These are phyloP conservation scores for Emmonsia crescens DNA, from an alignment of 2,329 filamentous ascomycete species.

Conservation along the genomic window DNA sequence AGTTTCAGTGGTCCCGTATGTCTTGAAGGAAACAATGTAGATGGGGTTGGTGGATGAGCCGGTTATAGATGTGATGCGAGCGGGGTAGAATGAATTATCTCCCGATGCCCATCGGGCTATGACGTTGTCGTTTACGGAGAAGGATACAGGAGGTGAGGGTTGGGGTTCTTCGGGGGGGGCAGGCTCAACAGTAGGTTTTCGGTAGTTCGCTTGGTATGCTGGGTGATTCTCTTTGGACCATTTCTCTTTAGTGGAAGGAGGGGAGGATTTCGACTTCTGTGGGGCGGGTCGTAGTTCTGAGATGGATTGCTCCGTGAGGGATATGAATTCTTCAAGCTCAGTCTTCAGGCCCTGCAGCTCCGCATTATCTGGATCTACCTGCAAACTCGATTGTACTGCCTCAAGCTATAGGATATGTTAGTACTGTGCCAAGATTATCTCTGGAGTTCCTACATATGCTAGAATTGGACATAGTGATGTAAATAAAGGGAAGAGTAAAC, in stretches of 20 bases:
- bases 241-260: conserved; percentile 54
- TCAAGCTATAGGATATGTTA: conserved; percentile 49
- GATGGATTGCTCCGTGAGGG: conserved; percentile 67
- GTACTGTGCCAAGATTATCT: background rate
- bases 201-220: conserved; percentile 55
- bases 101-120: conserved; percentile 84
- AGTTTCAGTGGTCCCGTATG: conserved; percentile 71
- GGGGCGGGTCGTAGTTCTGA: conserved; percentile 61
- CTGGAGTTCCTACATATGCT: background rate
- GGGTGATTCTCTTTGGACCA: conserved; percentile 75
- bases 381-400: conserved; percentile 62
- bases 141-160: conserved; percentile 44
- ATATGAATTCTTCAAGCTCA: conserved; percentile 74
- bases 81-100: conserved; percentile 83
- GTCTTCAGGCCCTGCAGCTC: conserved; percentile 66
- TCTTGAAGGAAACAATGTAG: conserved; percentile 92
- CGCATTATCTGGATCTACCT: conserved; percentile 67
- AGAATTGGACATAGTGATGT: background rate
- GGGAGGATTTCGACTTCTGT: conserved; percentile 34
- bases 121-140: conserved; percentile 80
- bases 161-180: conserved; percentile 42
- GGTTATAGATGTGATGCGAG: conserved; percentile 85
- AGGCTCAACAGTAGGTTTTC: conserved; percentile 32
- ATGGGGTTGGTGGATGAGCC: conserved; percentile 84
- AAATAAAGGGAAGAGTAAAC: background rate